phyloP scores from a whole-genome alignment of 2,329 filamentous ascomycete genomes.

The Curvularia hawaiiensis region DNA sequence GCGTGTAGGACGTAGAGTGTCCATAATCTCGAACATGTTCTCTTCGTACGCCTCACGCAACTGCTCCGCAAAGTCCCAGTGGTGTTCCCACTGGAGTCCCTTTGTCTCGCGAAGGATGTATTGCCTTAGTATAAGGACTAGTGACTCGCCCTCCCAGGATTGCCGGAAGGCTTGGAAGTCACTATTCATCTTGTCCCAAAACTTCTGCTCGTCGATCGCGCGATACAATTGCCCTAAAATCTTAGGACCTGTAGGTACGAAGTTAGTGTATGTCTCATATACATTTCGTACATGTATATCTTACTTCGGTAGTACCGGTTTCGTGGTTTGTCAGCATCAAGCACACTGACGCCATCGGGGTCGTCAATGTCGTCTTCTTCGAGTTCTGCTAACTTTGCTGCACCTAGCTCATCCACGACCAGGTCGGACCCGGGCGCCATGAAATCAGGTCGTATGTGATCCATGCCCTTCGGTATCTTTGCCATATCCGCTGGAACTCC shows the following conservation, averaged over 20 bases:
- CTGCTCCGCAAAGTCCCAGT: conserved; percentile 48
- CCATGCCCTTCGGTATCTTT: conserved; percentile 22
- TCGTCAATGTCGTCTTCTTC: conserved; percentile 46
- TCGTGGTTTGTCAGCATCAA: conserved; percentile 50
- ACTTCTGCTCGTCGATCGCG: conserved; percentile 71
- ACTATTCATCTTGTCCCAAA: conserved; percentile 51
- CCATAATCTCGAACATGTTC: conserved; percentile 56
- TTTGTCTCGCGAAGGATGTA: conserved; percentile 49
- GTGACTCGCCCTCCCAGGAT: conserved; percentile 11
- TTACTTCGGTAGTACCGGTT: conserved; percentile 70
- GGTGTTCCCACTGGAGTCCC: conserved; percentile 49
- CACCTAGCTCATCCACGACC: conserved; percentile 41
- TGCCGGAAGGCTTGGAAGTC: conserved; percentile 18
- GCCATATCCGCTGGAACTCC: conserved; percentile 24
- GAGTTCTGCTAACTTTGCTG: conserved; percentile 29
- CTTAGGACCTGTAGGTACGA: no score
- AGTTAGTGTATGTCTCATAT: no score
- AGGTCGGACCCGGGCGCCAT: conserved; percentile 55
- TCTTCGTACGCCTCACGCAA: conserved; percentile 58
- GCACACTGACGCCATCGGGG: conserved; percentile 34
- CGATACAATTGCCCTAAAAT: conserved; percentile 74
- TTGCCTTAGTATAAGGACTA: conserved; percentile 46
- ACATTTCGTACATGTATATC: no score
- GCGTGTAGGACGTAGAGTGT: conserved; percentile 38
- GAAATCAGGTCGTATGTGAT: conserved; percentile 55